These are phyloP conservation scores for Colletotrichum liaoningense DNA, from an alignment of 2,329 filamentous ascomycete species.

Conservation along the genomic window DNA sequence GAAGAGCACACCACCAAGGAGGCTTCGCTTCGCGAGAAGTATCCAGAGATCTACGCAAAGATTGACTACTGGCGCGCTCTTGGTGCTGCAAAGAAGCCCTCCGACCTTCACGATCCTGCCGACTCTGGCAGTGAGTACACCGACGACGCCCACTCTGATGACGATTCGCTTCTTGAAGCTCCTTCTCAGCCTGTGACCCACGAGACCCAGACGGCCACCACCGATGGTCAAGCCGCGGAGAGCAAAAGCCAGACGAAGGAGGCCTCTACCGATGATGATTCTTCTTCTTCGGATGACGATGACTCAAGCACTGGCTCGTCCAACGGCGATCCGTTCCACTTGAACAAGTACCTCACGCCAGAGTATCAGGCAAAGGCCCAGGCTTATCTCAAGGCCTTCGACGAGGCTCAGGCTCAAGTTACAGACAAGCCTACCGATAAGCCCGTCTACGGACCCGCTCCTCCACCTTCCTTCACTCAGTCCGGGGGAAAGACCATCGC, in stretches of 20 bases:
- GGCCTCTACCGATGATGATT: not conserved
- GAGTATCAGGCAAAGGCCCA: not conserved
- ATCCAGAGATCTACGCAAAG: conserved; percentile 24
- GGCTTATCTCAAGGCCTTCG: not conserved
- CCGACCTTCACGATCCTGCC: not conserved
- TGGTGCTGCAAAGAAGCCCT: not conserved
- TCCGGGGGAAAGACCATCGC: not conserved
- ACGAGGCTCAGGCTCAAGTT: not conserved
- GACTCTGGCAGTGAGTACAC: not conserved
- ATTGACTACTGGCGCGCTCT: conserved; percentile 21
- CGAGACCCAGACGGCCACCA: not conserved
- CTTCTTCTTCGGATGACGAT: not conserved
- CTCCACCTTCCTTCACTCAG: not conserved
- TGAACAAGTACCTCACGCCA: conserved; percentile 12
- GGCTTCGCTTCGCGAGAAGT: conserved; percentile 6
- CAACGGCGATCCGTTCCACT: not conserved
- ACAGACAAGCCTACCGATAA: not conserved
- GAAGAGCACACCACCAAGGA: not conserved
- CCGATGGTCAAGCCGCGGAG: not conserved
- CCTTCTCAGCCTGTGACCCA: not conserved
- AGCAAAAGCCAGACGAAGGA: not conserved
- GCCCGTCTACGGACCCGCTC: not conserved
- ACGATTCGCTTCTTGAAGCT: not conserved
- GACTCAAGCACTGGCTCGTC: conserved; percentile 8
- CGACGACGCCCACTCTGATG: not conserved